Percentiles rank a stretch among this genome's conserved stretches.
These are phyloP conservation scores for Lojkania enalia DNA, from an alignment of 2,329 filamentous ascomycete genomes.

Conservation along the genomic window DNA sequence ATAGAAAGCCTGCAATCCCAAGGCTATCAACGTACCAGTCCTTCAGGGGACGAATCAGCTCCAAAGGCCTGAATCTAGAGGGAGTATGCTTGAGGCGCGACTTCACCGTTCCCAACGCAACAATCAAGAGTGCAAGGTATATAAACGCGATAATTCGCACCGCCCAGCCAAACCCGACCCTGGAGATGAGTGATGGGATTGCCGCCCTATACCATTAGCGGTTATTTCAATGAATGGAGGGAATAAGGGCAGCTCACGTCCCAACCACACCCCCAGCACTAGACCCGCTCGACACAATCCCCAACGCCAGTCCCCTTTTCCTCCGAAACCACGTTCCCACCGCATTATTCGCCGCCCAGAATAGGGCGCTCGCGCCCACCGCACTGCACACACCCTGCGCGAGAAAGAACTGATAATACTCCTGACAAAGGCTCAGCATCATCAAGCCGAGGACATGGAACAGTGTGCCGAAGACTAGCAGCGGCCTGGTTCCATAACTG, in stretches of 20 bases:
- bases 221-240: background rate
- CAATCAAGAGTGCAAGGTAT: background rate
- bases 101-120: background rate
- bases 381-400: constrained; percentile 54
- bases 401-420: constrained; percentile 57
- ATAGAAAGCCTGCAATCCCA: constrained; percentile 25
- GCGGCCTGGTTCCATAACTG: constrained; percentile 45
- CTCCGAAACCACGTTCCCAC: constrained; percentile 51
- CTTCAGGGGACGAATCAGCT: background rate
- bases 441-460: constrained; percentile 60
- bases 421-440: constrained; percentile 58
- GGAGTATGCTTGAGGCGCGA: background rate
- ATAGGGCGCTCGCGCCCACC: constrained; percentile 38
- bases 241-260: background rate
- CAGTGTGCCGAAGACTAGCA: constrained; percentile 51
- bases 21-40: constrained; percentile 41
- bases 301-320: constrained; percentile 55
- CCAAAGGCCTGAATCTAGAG: background rate
- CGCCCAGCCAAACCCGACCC: background rate
- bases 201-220: background rate
- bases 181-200: background rate
- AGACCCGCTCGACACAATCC: constrained; percentile 48
- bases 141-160: background rate
- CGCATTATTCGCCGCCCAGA: constrained; percentile 54
- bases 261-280: background rate